phyloP scores from a whole-genome alignment of 1,284 basidiomycete species.

The Stygiomarasmius scandens region DNA sequence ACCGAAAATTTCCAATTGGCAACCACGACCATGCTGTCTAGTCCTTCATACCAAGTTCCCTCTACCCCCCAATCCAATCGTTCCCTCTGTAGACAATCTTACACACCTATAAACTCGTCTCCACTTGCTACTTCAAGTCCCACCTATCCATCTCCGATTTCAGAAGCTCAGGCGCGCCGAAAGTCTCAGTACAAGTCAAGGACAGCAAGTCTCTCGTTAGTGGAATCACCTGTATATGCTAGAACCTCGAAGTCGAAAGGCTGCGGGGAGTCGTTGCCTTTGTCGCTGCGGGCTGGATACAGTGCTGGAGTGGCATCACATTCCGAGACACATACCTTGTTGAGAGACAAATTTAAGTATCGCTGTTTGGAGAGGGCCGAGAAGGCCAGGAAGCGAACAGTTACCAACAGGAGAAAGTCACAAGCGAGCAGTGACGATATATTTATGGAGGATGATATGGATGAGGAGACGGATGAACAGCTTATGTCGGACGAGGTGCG shows the following conservation, averaged over 20 bases:
- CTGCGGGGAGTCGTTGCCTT: slow-evolving; percentile 18
- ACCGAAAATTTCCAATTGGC: no score
- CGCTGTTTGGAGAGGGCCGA: slow-evolving; percentile 62
- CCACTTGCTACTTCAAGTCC: slow-evolving; percentile 41
- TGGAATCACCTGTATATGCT: slow-evolving; percentile 15
- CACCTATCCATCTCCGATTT: slow-evolving; percentile 45
- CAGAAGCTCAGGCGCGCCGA: slow-evolving; percentile 42
- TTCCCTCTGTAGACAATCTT: slow-evolving; percentile 8
- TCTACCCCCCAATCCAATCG: slow-evolving; percentile 14
- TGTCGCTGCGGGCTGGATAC: slow-evolving; percentile 21
- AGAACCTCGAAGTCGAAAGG: slow-evolving; percentile 15
- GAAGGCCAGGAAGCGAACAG: slow-evolving; percentile 52
- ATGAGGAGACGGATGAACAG: slow-evolving; percentile 39
- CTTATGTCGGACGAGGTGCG: slow-evolving; percentile 13
- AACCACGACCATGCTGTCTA: slow-evolving; percentile 2
- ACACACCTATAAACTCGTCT: slow-evolving; percentile 49
- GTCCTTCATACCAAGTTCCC: slow-evolving; percentile 7
- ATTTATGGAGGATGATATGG: slow-evolving; percentile 51
- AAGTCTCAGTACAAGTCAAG: slow-evolving; percentile 49
- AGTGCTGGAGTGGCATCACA: slow-evolving; percentile 2
- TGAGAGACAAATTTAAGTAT: slow-evolving; percentile 63
- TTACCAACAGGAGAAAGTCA: slow-evolving; percentile 41
- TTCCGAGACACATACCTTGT: slow-evolving; percentile 35
- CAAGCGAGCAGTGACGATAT: slow-evolving; percentile 48
- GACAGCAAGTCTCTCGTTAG: slow-evolving; percentile 25